Percentiles rank a stretch among this genome's conserved stretches.
Evolutionary conservation across 2,329 filamentous ascomycete genomes (phyloP).

Genomic region (Thelonectria blattea): DNA sequence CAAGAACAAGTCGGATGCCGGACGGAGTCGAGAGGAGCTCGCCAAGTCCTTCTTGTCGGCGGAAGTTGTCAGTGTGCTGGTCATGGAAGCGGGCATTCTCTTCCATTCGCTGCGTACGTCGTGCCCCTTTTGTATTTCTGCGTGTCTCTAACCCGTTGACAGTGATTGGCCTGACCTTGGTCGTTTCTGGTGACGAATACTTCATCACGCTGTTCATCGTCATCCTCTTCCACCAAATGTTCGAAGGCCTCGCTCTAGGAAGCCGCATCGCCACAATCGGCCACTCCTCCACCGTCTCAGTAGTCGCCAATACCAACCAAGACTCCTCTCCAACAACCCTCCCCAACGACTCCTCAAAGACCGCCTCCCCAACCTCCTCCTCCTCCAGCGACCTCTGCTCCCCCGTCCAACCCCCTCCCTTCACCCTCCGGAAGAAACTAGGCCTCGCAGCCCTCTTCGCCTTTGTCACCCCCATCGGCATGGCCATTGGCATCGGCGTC

Average conservation of each 20-base stretch:
- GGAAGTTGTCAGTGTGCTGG: constrained; percentile 66
- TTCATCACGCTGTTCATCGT: constrained; percentile 67
- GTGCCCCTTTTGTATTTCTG: background rate
- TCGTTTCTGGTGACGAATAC: constrained; percentile 62
- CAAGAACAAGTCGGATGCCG: constrained; percentile 40
- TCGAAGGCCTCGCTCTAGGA: constrained; percentile 77
- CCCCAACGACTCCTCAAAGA: constrained; percentile 34
- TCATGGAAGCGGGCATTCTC: constrained; percentile 75
- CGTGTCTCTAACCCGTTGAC: constrained; percentile 2
- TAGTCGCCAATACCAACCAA: constrained; percentile 30
- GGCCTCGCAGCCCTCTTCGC: constrained; percentile 69
- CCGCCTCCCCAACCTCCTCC: constrained; percentile 32
- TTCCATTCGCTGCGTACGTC: constrained; percentile 73
- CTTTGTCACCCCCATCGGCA: constrained; percentile 76
- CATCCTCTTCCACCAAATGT: constrained; percentile 80
- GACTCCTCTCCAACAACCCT: constrained; percentile 27
- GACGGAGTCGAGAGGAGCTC: constrained; percentile 35
- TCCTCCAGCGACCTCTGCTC: constrained; percentile 21
- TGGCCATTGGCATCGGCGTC: constrained; percentile 80
- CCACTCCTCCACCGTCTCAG: constrained; percentile 23
- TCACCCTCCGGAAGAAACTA: constrained; percentile 58
- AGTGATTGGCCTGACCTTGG: constrained; percentile 69
- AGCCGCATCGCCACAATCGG: constrained; percentile 70
- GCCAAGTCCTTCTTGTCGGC: constrained; percentile 41
- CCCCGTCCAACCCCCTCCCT: constrained; percentile 16